Percentiles rank a stretch among this genome's conserved stretches.
Evolutionary conservation across 257 asterid species (phyloP).

Genomic region (Petunia axillaris): DNA sequence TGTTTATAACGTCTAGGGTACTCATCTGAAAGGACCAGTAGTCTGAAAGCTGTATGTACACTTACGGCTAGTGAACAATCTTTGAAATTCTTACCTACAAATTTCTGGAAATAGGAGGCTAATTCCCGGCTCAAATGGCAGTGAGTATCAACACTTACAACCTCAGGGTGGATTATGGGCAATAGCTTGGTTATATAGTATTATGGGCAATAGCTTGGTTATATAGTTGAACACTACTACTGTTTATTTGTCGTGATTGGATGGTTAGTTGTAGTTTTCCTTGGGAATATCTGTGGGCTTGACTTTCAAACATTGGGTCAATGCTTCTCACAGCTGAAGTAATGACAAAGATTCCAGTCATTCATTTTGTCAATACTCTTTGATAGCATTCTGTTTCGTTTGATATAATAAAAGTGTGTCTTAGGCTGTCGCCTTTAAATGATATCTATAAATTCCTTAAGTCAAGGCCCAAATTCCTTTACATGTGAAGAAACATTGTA

Average conservation of each 20-base stretch:
- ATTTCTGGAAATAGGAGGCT: conserved; percentile 1
- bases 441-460: neutral
- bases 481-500: neutral
- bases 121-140: neutral
- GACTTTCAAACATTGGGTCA: neutral
- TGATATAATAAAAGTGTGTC: neutral
- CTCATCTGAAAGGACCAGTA: neutral
- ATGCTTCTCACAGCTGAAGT: neutral
- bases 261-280: neutral
- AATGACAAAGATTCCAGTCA: neutral
- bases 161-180: neutral
- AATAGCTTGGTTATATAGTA: neutral
- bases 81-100: neutral
- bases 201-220: neutral
- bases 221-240: neutral
- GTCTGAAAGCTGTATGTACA: neutral
- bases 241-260: neutral
- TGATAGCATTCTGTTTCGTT: neutral
- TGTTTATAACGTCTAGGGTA: neutral
- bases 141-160: neutral
- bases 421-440: neutral
- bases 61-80: neutral
- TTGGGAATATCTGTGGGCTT: neutral
- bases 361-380: neutral
- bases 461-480: neutral